Evolutionary conservation across 306 rosid species (phyloP).

Genomic region (Erythrophleum fordii): DNA sequence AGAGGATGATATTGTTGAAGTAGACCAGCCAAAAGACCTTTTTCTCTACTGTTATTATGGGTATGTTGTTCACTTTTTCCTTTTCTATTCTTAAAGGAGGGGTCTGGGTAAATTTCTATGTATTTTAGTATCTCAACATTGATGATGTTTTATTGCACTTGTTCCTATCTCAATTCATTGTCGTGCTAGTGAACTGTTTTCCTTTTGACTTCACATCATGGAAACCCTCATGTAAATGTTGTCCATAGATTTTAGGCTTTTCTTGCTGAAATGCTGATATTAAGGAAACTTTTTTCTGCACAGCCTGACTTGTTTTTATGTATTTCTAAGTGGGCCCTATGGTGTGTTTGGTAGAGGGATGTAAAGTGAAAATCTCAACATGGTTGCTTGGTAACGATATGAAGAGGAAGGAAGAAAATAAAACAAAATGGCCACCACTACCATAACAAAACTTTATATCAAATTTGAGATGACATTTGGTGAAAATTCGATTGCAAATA

Average conservation of each 20-base stretch:
- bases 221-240: background rate
- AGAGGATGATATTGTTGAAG: slow-evolving; percentile 74
- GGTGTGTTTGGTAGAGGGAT: background rate
- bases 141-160: background rate
- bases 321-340: background rate
- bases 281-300: background rate
- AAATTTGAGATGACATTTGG: background rate
- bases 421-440: background rate
- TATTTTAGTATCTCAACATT: background rate
- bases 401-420: background rate
- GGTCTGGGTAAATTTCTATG: background rate
- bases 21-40: slow-evolving; percentile 90
- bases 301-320: background rate
- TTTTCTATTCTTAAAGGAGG: background rate
- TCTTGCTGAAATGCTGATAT: background rate
- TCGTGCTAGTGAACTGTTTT: background rate
- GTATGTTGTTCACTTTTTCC: slow-evolving; percentile 49
- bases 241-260: background rate
- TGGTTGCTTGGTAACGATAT: background rate
- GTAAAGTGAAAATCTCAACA: background rate
- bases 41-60: slow-evolving; percentile 95
- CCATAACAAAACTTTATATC: background rate
- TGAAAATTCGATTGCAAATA: background rate
- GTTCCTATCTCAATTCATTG: background rate
- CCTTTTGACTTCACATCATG: background rate